Evolutionary conservation across 257 asterid species (phyloP).

Genomic region (Nicotiana tabacum): DNA sequence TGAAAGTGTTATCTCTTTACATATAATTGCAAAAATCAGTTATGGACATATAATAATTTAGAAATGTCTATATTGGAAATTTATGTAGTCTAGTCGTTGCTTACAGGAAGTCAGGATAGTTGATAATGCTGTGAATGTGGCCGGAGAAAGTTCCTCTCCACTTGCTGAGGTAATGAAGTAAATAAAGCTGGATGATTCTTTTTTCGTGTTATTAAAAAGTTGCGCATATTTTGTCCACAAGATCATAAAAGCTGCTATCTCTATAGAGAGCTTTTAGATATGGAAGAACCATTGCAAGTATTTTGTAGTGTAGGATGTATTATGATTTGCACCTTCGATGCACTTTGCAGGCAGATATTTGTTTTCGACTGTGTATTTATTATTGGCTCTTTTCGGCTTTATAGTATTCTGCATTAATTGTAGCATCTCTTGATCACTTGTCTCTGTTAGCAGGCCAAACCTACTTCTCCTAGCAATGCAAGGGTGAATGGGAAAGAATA

Average conservation of each 20-base stretch:
- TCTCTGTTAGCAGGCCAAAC: conserved; percentile 45
- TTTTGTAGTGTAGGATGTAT: not conserved
- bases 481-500: conserved; percentile 50
- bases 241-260: not conserved
- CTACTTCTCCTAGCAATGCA: conserved; percentile 39
- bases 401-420: not conserved
- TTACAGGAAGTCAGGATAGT: conserved; percentile 40
- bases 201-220: not conserved
- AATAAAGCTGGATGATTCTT: not conserved
- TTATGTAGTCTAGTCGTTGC: conserved; percentile 6
- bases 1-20: not conserved
- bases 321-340: not conserved
- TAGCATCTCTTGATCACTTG: not conserved
- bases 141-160: conserved; percentile 34
- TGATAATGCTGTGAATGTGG: conserved; percentile 32
- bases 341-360: not conserved
- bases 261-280: not conserved
- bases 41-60: not conserved
- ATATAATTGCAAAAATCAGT: conserved; percentile 9
- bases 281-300: not conserved
- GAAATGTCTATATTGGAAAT: not conserved
- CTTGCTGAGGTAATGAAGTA: conserved; percentile 46
- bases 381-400: not conserved
- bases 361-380: not conserved
- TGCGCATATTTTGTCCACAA: not conserved